Evolutionary conservation across 2,329 filamentous ascomycete species (phyloP).

Genomic region (Stachybotrys elegans): DNA sequence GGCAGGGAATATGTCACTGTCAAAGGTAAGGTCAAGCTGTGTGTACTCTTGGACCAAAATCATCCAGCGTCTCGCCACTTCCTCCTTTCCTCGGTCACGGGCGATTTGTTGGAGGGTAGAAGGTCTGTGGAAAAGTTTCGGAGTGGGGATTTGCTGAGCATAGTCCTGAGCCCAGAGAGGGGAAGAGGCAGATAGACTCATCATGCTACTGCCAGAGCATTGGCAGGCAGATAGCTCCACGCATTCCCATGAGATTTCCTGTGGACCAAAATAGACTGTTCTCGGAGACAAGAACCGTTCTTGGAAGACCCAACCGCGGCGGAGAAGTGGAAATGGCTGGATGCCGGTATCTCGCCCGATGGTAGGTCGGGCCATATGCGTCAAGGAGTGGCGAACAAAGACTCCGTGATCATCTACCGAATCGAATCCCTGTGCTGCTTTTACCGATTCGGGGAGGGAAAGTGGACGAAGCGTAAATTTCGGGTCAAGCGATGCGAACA

Average conservation of each 20-base stretch:
- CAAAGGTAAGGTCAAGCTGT: background rate
- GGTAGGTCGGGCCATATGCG: background rate
- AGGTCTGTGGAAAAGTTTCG: background rate
- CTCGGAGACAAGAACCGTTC: background rate
- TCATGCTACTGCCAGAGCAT: background rate
- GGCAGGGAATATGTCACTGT: background rate
- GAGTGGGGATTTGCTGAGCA: background rate
- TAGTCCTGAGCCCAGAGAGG: background rate
- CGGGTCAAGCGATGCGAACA: background rate
- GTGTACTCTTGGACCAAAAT: background rate
- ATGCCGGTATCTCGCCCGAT: background rate
- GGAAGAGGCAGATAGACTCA: background rate
- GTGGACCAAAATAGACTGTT: background rate
- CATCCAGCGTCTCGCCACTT: background rate
- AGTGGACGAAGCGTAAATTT: background rate
- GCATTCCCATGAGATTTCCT: background rate
- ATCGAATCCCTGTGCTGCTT: background rate
- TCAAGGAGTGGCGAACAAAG: background rate
- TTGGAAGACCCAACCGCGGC: background rate
- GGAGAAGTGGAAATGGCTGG: background rate
- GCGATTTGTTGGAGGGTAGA: background rate
- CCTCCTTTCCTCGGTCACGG: background rate
- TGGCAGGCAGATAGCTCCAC: background rate
- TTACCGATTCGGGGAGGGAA: background rate
- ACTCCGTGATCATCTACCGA: background rate